Evolutionary conservation across 257 asterid species (phyloP).

Genomic region (Scutellaria galericulata): DNA sequence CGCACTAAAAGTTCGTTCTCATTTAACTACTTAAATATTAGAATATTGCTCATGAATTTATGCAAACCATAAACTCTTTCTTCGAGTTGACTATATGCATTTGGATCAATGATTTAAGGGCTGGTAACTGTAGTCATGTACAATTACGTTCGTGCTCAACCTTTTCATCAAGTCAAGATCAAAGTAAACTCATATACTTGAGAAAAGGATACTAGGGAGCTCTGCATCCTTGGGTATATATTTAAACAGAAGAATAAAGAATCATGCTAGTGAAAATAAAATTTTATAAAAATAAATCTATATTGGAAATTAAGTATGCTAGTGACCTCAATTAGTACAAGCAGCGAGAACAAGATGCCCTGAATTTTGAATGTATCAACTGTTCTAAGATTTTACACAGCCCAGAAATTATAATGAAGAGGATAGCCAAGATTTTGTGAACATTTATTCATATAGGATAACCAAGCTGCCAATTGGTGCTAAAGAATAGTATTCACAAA

Average conservation of each 20-base stretch:
- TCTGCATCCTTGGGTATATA: conserved; percentile 12
- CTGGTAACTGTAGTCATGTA: conserved; percentile 15
- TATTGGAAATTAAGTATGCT: neutral
- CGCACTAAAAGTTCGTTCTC: conserved; percentile 21
- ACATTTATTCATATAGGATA: conserved; percentile 2
- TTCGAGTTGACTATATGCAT: conserved; percentile 30
- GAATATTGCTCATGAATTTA: neutral
- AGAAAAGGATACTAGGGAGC: conserved; percentile 21
- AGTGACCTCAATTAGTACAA: neutral
- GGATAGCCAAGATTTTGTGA: neutral
- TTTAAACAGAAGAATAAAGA: neutral
- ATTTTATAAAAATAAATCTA: conserved; percentile 15
- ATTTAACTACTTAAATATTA: conserved; percentile 8
- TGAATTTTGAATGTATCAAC: conserved; percentile 14
- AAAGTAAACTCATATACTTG: conserved; percentile 4
- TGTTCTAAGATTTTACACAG: conserved; percentile 16
- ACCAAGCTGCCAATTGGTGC: conserved; percentile 16
- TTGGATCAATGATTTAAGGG: conserved; percentile 2
- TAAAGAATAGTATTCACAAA: conserved; percentile 15
- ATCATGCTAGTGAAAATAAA: neutral
- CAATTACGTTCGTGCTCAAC: conserved; percentile 7
- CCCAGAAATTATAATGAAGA: conserved; percentile 12
- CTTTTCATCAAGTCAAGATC: conserved; percentile 20
- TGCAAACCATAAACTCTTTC: conserved; percentile 11
- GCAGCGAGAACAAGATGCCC: neutral